Base-by-base conservation (phyloP, 805 yeast species). In the Tetrapisispora namnaoensis region DNA sequence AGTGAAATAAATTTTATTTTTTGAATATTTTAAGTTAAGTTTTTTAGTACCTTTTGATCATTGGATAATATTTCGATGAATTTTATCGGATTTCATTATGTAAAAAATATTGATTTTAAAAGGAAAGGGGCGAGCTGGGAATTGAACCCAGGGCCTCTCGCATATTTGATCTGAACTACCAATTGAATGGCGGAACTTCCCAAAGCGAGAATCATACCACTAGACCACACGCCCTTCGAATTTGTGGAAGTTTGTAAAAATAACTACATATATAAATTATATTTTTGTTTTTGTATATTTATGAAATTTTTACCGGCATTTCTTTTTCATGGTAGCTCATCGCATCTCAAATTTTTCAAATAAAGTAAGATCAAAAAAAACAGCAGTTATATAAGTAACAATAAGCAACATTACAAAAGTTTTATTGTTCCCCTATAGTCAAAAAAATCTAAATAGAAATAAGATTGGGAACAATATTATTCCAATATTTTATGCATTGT, bases 141-240 rank as follows among this genome's bases (percentile, higher is more conserved):
- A 73, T 74, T 73, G 78, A 74, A 74, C 78, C 78, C 78, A 71
- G 78, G 79, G 77, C 78, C 78, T 74, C 78, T 73, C 78, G 75
- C 78, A 75, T 60, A 54, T 56, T 59, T 53, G 56, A 41, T 45
- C n/a, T 42, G 18, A 5, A 18, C 27, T 21, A 14, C 35, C 36
- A 42, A 22, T 28, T 13, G 14, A 35, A 6, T 13, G 11, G 13
- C 18, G 5, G 18, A 22, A 21, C 42, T 20, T 57, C 76, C 76
- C 75, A 71, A 71, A 72, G 75, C 75, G 73, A 71, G 75, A 72
- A 71, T 71, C 76, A 72, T 72, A 71, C 76, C 75, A 71, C 75
- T 72, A 71, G 75, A 72, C 76, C 74, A 72, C 70, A 63, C 70
- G 70, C 66, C 66, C 66, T 11, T 37, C 2, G 6, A 32, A 32